Percentiles rank a stretch among this genome's conserved stretches.
Conservation (phyloP, 2,329 filamentous ascomycete species). For the Alternaria metachromatica region DNA sequence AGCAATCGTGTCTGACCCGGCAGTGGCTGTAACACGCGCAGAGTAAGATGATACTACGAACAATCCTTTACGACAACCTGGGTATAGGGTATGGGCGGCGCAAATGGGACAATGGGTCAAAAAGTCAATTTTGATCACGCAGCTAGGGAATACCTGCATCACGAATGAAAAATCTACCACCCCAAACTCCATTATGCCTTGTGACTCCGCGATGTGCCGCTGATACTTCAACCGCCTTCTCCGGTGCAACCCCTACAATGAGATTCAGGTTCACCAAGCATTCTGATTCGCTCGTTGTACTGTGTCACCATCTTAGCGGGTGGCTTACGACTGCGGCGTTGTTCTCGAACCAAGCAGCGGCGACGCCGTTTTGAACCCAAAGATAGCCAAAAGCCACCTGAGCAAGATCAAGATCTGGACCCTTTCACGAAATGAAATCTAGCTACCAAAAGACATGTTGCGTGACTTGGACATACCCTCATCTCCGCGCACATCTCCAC, state of each 20-base stretch:
- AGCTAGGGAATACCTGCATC: background rate
- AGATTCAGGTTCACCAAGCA: background rate
- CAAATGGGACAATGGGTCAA: conserved; percentile 5
- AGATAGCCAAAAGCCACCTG: background rate
- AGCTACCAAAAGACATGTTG: background rate
- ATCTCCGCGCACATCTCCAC: background rate
- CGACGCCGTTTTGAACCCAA: background rate
- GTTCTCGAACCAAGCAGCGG: background rate
- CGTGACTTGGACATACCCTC: background rate
- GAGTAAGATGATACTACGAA: conserved; percentile 8
- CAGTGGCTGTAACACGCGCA: background rate
- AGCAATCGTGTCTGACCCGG: background rate
- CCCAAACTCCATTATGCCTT: background rate
- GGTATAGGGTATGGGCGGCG: conserved; percentile 5
- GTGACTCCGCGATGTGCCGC: background rate
- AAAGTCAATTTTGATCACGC: conserved; percentile 10
- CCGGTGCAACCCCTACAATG: background rate
- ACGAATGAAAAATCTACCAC: conserved; percentile 1
- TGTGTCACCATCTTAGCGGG: background rate
- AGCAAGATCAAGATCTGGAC: background rate
- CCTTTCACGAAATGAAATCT: background rate
- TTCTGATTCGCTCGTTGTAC: background rate
- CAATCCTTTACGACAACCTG: background rate
- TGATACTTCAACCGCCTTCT: background rate
- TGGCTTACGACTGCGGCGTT: background rate